Conservation (phyloP, 2,329 filamentous ascomycete genomes). For the Lasiodiplodia hormozganensis region DNA sequence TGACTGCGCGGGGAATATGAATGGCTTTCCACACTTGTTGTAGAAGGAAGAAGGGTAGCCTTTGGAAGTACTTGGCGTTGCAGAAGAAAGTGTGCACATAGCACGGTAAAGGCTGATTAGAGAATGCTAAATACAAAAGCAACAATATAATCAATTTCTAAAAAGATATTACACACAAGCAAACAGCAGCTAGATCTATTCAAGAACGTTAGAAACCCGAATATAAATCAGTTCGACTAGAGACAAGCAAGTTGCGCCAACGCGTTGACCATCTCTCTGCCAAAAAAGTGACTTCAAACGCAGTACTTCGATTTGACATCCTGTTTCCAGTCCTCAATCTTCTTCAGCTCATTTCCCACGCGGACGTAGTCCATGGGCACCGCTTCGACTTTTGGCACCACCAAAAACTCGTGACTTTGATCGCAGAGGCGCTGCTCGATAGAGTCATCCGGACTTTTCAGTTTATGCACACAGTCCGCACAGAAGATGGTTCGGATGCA, state of each 20-base stretch:
- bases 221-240: no score
- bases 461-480: background rate
- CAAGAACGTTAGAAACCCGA: no score
- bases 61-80: no score
- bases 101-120: background rate
- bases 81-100: no score
- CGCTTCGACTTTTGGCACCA: background rate
- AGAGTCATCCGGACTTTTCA: background rate
- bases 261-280: background rate
- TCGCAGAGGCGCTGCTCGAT: slow-evolving; percentile 13
- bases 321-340: background rate
- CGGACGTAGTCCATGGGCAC: background rate
- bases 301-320: background rate
- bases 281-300: background rate
- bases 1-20: slow-evolving; percentile 45
- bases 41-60: no score
- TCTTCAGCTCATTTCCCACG: background rate
- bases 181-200: no score
- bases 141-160: background rate
- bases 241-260: background rate
- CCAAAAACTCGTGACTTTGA: background rate
- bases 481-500: slow-evolving; percentile 15
- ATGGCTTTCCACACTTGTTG: background rate
- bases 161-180: no score
- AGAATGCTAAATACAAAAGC: background rate